Percentiles rank a stretch among this genome's conserved stretches.
Evolutionary conservation across 2,329 filamentous ascomycete species (phyloP).

Genomic region (Calonectria pseudoreteaudii): DNA sequence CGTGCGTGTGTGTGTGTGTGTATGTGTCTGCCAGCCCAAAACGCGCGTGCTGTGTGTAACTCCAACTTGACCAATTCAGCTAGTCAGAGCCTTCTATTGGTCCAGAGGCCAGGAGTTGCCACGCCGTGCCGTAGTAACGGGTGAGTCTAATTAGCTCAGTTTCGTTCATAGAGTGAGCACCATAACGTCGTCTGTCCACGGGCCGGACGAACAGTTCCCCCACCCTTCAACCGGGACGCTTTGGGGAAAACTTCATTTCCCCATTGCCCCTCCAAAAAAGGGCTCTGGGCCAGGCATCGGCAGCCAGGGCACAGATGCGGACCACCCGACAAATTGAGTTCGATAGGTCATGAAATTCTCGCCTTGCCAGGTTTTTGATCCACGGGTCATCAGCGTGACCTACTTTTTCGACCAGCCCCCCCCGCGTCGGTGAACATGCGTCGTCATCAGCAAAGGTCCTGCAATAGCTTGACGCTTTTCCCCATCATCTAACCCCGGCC

Average conservation of each 20-base stretch:
- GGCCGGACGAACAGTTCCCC: conserved; percentile 22
- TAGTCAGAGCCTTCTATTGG: not conserved
- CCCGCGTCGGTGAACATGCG: conserved; percentile 6
- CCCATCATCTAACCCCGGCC: not conserved
- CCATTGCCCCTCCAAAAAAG: not conserved
- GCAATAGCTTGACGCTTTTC: not conserved
- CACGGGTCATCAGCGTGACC: not conserved
- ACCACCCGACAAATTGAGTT: conserved; percentile 11
- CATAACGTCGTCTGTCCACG: not conserved
- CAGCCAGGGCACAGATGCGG: conserved; percentile 6
- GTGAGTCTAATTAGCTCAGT: not conserved
- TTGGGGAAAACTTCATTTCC: not conserved
- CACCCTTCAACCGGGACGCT: conserved; percentile 9
- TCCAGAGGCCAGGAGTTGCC: not conserved
- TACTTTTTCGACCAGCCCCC: conserved; percentile 10
- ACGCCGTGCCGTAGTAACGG: conserved; percentile 5
- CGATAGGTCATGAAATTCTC: not conserved
- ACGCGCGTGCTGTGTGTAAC: not conserved
- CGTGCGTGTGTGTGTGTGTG: not conserved
- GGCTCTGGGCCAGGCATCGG: not conserved
- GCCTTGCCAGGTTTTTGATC: not conserved
- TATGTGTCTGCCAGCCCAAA: conserved; percentile 2
- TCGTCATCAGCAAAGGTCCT: conserved; percentile 21
- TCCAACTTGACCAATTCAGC: not conserved
- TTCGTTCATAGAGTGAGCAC: not conserved